Evolutionary conservation across 305 asterid species (phyloP), one percentile per base, ranked within the genome.

Genomic region (Solanum hybrid): DNA sequence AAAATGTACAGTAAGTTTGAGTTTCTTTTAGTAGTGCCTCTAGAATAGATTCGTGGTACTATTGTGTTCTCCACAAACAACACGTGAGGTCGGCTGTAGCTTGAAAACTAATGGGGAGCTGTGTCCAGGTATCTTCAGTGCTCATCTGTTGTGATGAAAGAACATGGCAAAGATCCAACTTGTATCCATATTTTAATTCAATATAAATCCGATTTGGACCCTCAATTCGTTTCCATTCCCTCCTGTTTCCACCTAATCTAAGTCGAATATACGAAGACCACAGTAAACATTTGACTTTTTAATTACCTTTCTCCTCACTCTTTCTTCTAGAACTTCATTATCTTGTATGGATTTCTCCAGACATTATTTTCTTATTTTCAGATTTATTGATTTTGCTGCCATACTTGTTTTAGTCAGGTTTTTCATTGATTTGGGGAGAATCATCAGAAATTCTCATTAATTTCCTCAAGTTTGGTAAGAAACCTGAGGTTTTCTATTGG

Each of bases 401-500:
- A 73, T 73, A 73, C 37, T 6, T 16, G 24, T 75, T 73, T 64
- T 16, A 34, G 81, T 89, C 92, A 42, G 89, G 12, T 88, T 92
- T 86, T 89, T 90, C 88, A 76, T 87, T 89, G 91, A 89, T 75
- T 40, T 79, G 93, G 14, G 42, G 93, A 64, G 93, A 89, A 88
- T 89, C 90, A 26, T 93, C 95, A n/a, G 96, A 94, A 88, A 92
- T 95, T 86, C 95, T 98, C 67, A 64, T 12, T 69, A n/a, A 90
- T 18, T 95, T 97, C 89, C 97, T 95, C 83, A 87, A 93, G 36
- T 93, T 92, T 77, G 98, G 98, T 4, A 92, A 94, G 88, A 91
- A 93, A 92, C 85, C 92, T 46, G 97, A 95, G 82, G 90, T 95
- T 86, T 95, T 93, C 92, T 95, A 96, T 90, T 96, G 96, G 97